These are phyloP conservation scores for Heterobasidion parviporum DNA, from an alignment of 1,284 basidiomycete species.

Conservation along the genomic window DNA sequence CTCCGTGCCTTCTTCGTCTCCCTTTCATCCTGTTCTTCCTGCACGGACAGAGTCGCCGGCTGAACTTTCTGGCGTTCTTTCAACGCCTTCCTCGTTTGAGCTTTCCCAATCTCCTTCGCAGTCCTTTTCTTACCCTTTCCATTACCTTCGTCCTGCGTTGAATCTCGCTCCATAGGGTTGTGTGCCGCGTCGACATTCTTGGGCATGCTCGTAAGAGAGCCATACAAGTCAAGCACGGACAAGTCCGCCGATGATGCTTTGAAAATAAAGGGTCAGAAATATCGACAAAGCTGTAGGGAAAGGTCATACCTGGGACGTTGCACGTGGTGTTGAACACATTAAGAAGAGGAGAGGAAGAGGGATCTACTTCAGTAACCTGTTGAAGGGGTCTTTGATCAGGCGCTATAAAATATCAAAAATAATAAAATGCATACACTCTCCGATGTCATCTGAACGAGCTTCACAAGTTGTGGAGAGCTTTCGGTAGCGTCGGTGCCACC, in stretches of 20 bases:
- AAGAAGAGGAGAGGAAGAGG: not conserved
- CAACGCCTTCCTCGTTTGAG: constrained; percentile 3
- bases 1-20: constrained; percentile 1
- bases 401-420: no score
- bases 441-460: constrained; percentile 5
- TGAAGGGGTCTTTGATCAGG: not conserved
- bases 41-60: not conserved
- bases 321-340: constrained; percentile 3
- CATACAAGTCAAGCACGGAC: constrained; percentile 52
- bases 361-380: not conserved
- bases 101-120: constrained; percentile 3
- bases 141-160: constrained; percentile 8
- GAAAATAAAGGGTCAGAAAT: not conserved
- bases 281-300: not conserved
- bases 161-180: constrained; percentile 29
- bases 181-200: constrained; percentile 46
- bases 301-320: constrained; percentile 25
- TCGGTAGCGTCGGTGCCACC: not conserved
- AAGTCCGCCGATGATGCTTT: constrained; percentile 42
- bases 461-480: not conserved
- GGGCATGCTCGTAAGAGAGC: constrained; percentile 49
- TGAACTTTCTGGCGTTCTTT: not conserved
- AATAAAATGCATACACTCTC: constrained; percentile 3
- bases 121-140: constrained; percentile 6
- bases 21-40: not conserved